Conservation (phyloP, 352 stramenopile genomes). For the Globisporangium irregulare region DNA sequence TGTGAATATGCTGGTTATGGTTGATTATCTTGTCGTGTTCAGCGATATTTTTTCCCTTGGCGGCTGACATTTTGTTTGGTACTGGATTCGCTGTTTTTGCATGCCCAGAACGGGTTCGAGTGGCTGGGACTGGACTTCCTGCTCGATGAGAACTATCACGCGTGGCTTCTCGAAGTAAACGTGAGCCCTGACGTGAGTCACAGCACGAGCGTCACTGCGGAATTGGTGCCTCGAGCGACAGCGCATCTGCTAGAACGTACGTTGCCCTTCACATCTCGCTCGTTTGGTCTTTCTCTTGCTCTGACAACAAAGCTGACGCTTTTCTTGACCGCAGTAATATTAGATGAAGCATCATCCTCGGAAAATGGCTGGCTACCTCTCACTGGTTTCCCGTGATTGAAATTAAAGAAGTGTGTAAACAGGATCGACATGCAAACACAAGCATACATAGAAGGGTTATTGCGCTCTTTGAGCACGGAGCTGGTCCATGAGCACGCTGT, state of each 20-base stretch:
- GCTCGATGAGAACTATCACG: conserved; percentile 45
- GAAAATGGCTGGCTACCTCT: conserved; percentile 15
- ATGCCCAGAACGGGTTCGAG: conserved; percentile 66
- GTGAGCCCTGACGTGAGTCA: conserved; percentile 86
- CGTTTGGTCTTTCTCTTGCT: neutral
- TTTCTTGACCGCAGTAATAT: conserved; percentile 7
- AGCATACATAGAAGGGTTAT: neutral
- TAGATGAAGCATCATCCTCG: conserved; percentile 2
- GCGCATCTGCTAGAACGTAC: conserved; percentile 47
- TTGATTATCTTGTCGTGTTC: neutral
- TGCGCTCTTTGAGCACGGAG: conserved; percentile 25
- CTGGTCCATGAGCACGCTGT: conserved; percentile 51
- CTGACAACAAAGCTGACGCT: neutral
- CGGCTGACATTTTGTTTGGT: neutral
- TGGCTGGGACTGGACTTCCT: conserved; percentile 88
- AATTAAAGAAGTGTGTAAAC: neutral
- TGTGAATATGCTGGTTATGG: neutral
- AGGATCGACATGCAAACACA: neutral
- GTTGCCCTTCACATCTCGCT: neutral
- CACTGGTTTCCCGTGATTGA: conserved; percentile 28
- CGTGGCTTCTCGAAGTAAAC: conserved; percentile 87
- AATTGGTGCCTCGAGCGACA: conserved; percentile 53
- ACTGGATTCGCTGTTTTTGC: neutral
- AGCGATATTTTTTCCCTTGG: neutral
- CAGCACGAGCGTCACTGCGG: conserved; percentile 54